Evolutionary conservation across 768 basidiomycete species (phyloP), one percentile per base, ranked within the genome.

Genomic region (Pholiota conissans): DNA sequence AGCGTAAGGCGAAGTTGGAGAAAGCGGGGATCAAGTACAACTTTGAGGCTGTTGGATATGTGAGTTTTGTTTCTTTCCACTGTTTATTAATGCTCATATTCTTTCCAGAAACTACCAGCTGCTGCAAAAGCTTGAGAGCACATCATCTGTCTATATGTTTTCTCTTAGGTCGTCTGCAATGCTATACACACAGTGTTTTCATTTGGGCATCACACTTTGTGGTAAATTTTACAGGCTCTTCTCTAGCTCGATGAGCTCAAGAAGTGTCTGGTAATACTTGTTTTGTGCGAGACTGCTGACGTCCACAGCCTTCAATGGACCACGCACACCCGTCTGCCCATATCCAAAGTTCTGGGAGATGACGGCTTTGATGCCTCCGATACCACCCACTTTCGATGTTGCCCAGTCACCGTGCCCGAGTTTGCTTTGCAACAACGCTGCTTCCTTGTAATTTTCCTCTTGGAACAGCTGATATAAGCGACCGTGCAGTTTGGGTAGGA

Each of bases 1-100:
- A 84, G 67, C 85, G 89, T 60, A 90, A 93, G 68, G 83, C 83
- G 49, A 93, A 93, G 73, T 76, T 98, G 56, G 83, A 80, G 45
- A 87, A 86, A 58, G 75, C 80, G 7, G 96, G 95, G 4, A 96
- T 99, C 69, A 81, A 88, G 48, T 98, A 98, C 67, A 85, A 94
- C 62, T 87, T 96, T 52, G 83, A 86, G 39, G 76, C 78, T n/a
- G 86, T 86, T 46, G 85, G 86, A 69, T 97, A 95, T 76, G 93
- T 94, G 70, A 74, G 92, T 82, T 24, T 39, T 27, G 5, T 37
- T 40, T 28, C n/a, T 2, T 57, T 24, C 10, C 27, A 6, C n/a
- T 30, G 14, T 18, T 28, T 32, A 24, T 3, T 45, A 28, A 39
- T 45, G 28, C 52, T 55, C 16, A 59, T 27, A 14, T 24, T 8